Evolutionary conservation across 2,329 filamentous ascomycete species (phyloP), one percentile per base, ranked within the genome.

Genomic region (Colletotrichum neosansevieriae): DNA sequence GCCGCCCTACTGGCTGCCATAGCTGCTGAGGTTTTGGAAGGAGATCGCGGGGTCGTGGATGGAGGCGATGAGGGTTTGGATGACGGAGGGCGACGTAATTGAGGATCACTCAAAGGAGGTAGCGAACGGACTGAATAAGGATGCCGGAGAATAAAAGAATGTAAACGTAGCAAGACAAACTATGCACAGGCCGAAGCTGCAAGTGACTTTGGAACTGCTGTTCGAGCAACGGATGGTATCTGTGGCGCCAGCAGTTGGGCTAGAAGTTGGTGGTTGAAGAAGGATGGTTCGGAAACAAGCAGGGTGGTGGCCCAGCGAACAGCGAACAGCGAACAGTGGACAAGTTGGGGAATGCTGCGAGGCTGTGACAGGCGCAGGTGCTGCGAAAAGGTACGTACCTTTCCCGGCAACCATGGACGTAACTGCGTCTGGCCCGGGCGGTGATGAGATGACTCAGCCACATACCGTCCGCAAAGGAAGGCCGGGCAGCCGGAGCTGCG

Each of bases 1-100:
- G 91, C 91, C 73, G 91, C 89, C 77, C 89, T 90, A 75, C 88
- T 92, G 58, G 91, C 69, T 49, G 70, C 90, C 91, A 93, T 93
- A 71, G 65, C 78, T 63, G n/a, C 32, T 13, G 45, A 57, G n/a
- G 21, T 11, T 36, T 17, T 15, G 3, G 17, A 29, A 12, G 32
- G 17, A 58, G 58, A 15, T 21, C 58, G 40, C 24, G 36, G n/a
- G 47, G 9, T 53, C 36, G 34, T 4, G 21, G 17, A 19, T 45
- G 24, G 40, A 29, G 11, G 4, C 5, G 44, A 15, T 53, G 17
- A 34, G n/a, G 15, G 45, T 56, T 6, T 47, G n/a, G 32, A 58
- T 53, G 65, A 49, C 29, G 49, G 58, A 50, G 40, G 58, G 64
- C 49, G 67, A 69, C 63, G 54, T 75, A 24, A 38, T 38, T 38